Evolutionary conservation across 495 filamentous ascomycete species (phyloP).

Genomic region (Xanthoparmelia taractica): DNA sequence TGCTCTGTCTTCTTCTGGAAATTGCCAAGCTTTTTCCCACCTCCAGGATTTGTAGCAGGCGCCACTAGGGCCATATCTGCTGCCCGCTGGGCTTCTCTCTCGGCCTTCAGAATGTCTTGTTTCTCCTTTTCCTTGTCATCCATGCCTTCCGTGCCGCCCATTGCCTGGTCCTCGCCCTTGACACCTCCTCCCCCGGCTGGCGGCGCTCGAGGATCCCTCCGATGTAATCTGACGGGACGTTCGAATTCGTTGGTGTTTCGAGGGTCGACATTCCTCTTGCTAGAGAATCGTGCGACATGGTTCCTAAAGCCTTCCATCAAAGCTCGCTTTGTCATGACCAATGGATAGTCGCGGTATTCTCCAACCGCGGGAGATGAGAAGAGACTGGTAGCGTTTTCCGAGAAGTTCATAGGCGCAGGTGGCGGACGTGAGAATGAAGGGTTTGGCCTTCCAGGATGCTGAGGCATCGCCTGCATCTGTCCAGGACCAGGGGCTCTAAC

Average conservation of each 20-base stretch:
- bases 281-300: constrained; percentile 72
- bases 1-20: constrained; percentile 59
- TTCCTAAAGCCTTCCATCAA: constrained; percentile 73
- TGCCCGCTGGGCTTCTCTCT: constrained; percentile 73
- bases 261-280: constrained; percentile 60
- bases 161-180: constrained; percentile 43
- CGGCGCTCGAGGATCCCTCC: constrained; percentile 75
- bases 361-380: constrained; percentile 53
- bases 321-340: constrained; percentile 72
- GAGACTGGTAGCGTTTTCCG: constrained; percentile 43
- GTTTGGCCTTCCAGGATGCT: constrained; percentile 20
- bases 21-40: constrained; percentile 52
- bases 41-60: constrained; percentile 50
- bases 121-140: constrained; percentile 64
- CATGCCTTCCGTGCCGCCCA: constrained; percentile 39
- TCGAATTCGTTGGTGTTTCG: constrained; percentile 73
- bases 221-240: constrained; percentile 77
- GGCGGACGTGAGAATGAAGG: constrained; percentile 10
- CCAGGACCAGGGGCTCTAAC: constrained; percentile 4
- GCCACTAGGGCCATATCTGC: constrained; percentile 84
- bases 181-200: constrained; percentile 40
- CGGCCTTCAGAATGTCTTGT: constrained; percentile 59
- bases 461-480: constrained; percentile 13
- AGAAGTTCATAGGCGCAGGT: constrained; percentile 10
- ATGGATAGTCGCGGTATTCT: constrained; percentile 53